These are phyloP conservation scores for Kurtzmaniella natalensis DNA, from an alignment of 1,139 yeast species.

Conservation along the genomic window DNA sequence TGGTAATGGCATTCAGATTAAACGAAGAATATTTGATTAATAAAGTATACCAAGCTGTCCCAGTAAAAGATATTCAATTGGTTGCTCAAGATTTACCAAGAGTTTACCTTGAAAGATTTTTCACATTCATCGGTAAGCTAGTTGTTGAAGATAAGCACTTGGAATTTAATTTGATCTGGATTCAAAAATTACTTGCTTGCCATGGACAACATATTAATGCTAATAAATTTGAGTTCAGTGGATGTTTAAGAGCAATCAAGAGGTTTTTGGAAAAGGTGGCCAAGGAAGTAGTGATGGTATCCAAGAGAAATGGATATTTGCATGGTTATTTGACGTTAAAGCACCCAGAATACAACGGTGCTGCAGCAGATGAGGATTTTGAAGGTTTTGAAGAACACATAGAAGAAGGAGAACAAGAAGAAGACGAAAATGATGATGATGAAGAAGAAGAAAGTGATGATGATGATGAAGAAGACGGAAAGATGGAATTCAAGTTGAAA, in stretches of 20 bases:
- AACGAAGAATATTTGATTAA: slow-evolving; percentile 76
- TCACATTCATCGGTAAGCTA: slow-evolving; percentile 67
- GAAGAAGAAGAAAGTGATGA: slow-evolving; percentile 18
- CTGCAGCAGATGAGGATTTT: slow-evolving; percentile 9
- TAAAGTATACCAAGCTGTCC: slow-evolving; percentile 71
- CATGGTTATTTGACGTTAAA: slow-evolving; percentile 33
- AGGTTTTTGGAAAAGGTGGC: slow-evolving; percentile 72
- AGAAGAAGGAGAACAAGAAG: slow-evolving; percentile 16
- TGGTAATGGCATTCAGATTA: slow-evolving; percentile 90
- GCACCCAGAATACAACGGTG: slow-evolving; percentile 16
- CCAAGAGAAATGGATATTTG: slow-evolving; percentile 54
- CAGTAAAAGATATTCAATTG: slow-evolving; percentile 64
- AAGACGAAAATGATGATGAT: slow-evolving; percentile 13
- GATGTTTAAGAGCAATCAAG: slow-evolving; percentile 67
- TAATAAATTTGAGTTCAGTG: slow-evolving; percentile 61
- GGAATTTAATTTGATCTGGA: slow-evolving; percentile 83
- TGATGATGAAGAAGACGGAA: slow-evolving; percentile 15
- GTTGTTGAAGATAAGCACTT: slow-evolving; percentile 78
- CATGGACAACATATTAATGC: slow-evolving; percentile 76
- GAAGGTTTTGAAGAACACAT: slow-evolving; percentile 10
- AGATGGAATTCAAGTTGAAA: no score
- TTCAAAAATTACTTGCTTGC: slow-evolving; percentile 56
- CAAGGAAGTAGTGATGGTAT: slow-evolving; percentile 60
- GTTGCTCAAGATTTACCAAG: slow-evolving; percentile 67
- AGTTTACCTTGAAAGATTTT: slow-evolving; percentile 65